Evolutionary conservation across 139 green algal species (phyloP).

Genomic region (Chlamydomonas schloesseri): DNA sequence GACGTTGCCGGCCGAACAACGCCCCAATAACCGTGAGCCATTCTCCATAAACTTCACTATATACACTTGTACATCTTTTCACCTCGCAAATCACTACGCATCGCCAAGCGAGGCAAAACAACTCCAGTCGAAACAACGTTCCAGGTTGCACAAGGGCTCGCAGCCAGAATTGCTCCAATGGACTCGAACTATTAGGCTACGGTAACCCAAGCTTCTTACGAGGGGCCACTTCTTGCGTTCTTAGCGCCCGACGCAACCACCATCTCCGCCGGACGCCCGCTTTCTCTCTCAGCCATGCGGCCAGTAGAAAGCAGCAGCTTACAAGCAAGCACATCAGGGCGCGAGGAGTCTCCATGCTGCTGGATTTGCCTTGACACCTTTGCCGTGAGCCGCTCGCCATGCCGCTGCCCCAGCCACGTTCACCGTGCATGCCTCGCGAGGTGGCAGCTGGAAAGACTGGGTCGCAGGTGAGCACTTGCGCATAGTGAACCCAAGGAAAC

Average conservation of each 20-base stretch:
- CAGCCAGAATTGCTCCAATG: no score
- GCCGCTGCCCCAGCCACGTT: background rate
- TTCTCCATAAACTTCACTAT: no score
- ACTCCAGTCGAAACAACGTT: no score
- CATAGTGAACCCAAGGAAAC: background rate
- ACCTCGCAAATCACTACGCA: no score
- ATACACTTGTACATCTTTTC: no score
- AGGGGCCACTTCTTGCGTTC: no score
- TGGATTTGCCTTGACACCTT: conserved; percentile 22
- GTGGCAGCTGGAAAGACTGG: conserved; percentile 12
- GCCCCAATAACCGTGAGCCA: no score
- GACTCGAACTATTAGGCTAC: no score
- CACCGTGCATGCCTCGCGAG: background rate
- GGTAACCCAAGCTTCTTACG: no score
- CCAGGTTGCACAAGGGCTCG: no score
- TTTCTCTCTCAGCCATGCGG: background rate
- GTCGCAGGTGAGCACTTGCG: background rate
- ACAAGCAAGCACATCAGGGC: background rate
- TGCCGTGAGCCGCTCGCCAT: background rate
- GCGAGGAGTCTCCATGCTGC: background rate
- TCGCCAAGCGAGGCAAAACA: no score
- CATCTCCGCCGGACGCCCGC: background rate
- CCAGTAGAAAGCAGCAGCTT: background rate
- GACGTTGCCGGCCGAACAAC: no score
- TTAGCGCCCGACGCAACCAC: background rate